A percentile compares a stretch with the other conserved stretches of the same genome.
Conservation (phyloP, 345 rosid species). For the Adansonia digitata region DNA sequence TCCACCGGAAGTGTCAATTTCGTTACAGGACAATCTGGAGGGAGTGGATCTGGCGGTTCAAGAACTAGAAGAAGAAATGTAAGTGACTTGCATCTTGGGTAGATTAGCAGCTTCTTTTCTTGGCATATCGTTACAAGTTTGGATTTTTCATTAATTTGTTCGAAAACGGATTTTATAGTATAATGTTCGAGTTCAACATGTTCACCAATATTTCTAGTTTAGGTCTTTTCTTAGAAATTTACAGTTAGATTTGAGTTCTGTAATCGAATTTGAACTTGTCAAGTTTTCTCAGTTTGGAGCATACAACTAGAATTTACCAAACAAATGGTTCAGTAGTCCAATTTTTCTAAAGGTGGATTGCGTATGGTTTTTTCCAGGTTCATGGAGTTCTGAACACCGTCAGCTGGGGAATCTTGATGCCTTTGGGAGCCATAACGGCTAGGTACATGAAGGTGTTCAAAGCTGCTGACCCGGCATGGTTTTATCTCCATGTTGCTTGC, state of each 20-base stretch:
- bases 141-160: background rate
- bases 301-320: too few species aligned
- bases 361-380: background rate
- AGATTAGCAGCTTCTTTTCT: background rate
- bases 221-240: background rate
- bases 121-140: too few species aligned
- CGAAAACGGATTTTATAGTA: background rate
- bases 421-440: background rate
- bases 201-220: background rate
- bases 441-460: constrained; percentile 5
- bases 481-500: background rate
- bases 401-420: constrained; percentile 3
- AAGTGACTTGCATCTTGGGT: background rate
- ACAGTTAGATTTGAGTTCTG: background rate
- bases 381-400: background rate
- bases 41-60: constrained; percentile 9
- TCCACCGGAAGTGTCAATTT: constrained; percentile 44
- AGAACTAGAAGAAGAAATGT: constrained; percentile 1
- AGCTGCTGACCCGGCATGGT: background rate
- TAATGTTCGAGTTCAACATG: background rate
- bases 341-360: background rate
- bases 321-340: too few species aligned
- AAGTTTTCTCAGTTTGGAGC: too few species aligned
- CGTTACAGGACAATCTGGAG: constrained; percentile 31
- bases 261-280: background rate